Evolutionary conservation across 2,329 filamentous ascomycete genomes (phyloP).

Genomic region (Penicillium sp.): DNA sequence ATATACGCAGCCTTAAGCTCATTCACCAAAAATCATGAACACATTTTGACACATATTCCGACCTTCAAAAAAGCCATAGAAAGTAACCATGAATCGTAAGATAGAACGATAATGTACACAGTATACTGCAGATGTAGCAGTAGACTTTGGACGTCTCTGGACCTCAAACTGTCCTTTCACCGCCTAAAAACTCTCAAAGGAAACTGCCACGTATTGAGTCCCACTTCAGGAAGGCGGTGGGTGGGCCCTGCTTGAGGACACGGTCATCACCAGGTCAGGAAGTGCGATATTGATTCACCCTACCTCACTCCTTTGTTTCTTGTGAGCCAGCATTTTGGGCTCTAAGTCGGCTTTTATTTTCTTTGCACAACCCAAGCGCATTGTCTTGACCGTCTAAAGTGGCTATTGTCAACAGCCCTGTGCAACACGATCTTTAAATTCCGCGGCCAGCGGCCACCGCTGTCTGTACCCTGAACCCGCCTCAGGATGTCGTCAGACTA

Average conservation of each 20-base stretch:
- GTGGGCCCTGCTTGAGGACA: slow-evolving; percentile 32
- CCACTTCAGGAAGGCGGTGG: slow-evolving; percentile 29
- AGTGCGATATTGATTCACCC: slow-evolving; percentile 26
- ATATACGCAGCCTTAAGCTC: slow-evolving; percentile 11
- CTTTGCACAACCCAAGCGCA: not conserved
- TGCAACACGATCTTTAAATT: slow-evolving; percentile 26
- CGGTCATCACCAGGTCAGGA: slow-evolving; percentile 38
- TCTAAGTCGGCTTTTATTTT: slow-evolving; percentile 1
- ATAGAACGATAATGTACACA: not conserved
- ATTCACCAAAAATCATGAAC: not conserved
- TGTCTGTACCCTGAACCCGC: slow-evolving; percentile 30
- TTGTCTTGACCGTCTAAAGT: slow-evolving; percentile 8
- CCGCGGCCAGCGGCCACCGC: slow-evolving; percentile 32
- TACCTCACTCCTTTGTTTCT: slow-evolving; percentile 25
- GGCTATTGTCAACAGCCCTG: slow-evolving; percentile 17
- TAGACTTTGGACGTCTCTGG: no score
- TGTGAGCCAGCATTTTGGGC: slow-evolving; percentile 13
- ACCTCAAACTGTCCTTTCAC: slow-evolving; percentile 10
- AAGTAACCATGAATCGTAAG: not conserved
- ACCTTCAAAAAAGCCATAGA: not conserved
- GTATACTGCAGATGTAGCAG: not conserved
- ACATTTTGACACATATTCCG: not conserved
- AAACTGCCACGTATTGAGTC: slow-evolving; percentile 5
- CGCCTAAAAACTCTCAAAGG: slow-evolving; percentile 12
- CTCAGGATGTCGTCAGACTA: slow-evolving; percentile 79